Base-by-base conservation (phyloP, 1,139 yeast genomes). In the Tardiomyces depauwii region DNA sequence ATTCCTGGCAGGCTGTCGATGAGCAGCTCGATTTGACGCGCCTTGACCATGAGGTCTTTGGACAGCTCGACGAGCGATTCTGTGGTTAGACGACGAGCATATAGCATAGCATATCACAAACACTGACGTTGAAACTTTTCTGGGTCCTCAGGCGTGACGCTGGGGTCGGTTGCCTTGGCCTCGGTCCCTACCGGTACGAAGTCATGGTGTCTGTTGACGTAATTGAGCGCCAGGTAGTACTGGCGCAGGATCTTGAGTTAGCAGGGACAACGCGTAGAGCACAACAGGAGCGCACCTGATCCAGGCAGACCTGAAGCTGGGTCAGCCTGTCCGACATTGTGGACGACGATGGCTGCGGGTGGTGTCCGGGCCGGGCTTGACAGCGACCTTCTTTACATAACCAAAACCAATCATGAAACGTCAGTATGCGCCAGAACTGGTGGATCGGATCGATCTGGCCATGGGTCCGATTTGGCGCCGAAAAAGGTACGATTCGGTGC, bases 1-100 rank as follows among this genome's bases (percentile, higher is more conserved):
- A 88, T 85, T 2, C 97, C 98, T 0, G 99, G 98, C 43, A 91
- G 68, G 2, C 94, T 79, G 59, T 86, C 95, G 30, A 91, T 88
- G 39, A 91, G 74, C 63, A 84, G 79, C 44, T 86, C 77, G 16
- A 89, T 85, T 61, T 91, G 98, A 54, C 94, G 74, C 2, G 95
- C 78, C 58, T 89, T 88, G 49, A 87, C 67, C 23, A 89, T 85
- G 18, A 91, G 76, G 60, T 91, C 97, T 0, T 84, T 78, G 1
- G 95, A 78, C 18, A 91, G 71, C 50, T 72, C 76, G 2, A 58
- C 59, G 42, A 73, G 60, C 23, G 74, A 70, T 7, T 72, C 72
- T 28, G n/a, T 30, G 10, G 36, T 30, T 30, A 57, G 57, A n/a
- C n/a, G n/a, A n/a, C n/a, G n/a, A n/a, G n/a, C n/a, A n/a, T 6